Conservation (phyloP, 352 stramenopile species). For the Salisapilia sapeloensis region DNA sequence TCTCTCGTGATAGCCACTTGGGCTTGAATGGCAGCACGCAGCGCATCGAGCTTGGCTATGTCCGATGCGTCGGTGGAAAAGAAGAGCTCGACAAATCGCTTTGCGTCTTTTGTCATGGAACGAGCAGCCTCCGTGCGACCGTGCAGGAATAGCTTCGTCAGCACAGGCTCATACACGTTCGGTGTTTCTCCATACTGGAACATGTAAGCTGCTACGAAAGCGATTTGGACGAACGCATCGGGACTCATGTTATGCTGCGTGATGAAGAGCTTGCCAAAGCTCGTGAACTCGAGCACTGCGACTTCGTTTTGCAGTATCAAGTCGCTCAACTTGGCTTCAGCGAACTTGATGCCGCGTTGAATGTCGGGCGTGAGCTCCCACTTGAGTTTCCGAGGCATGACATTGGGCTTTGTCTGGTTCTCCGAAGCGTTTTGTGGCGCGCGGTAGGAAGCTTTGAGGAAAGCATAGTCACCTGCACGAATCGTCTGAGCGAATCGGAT, state of each 20-base stretch:
- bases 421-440: constrained; percentile 27
- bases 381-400: constrained; percentile 82
- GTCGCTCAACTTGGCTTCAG: constrained; percentile 87
- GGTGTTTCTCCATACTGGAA: constrained; percentile 78
- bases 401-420: constrained; percentile 17
- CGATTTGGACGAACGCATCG: constrained; percentile 93
- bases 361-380: constrained; percentile 75
- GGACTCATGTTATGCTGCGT: constrained; percentile 84
- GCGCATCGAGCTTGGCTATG: constrained; percentile 81
- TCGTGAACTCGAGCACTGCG: constrained; percentile 88
- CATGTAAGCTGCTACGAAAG: constrained; percentile 90
- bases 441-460: constrained; percentile 60
- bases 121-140: constrained; percentile 90
- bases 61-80: constrained; percentile 46
- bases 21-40: constrained; percentile 67
- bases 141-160: constrained; percentile 91
- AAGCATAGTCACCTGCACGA: constrained; percentile 57
- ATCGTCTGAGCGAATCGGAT: constrained; percentile 90
- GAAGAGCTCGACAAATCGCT: constrained; percentile 83
- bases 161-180: constrained; percentile 90
- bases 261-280: constrained; percentile 84
- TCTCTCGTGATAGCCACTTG: constrained; percentile 86
- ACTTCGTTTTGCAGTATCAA: constrained; percentile 89
- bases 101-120: constrained; percentile 79
- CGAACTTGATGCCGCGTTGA: constrained; percentile 83